Base-by-base conservation (phyloP, 176 grass and related monocot genomes). In the Avena sativa region DNA sequence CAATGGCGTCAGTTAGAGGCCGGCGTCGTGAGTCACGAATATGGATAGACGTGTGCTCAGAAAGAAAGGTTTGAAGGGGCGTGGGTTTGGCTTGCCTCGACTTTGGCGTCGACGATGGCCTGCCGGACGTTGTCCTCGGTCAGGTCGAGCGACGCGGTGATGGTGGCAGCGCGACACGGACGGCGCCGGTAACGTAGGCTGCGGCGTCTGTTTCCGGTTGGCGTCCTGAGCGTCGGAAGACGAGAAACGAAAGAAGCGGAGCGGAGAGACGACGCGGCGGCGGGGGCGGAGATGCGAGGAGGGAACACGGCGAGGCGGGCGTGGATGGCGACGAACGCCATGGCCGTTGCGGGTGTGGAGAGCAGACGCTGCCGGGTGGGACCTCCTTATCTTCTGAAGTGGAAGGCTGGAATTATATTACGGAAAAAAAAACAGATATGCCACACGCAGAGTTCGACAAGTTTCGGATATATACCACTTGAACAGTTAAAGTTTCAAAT, bases 121-220 rank as follows among this genome's bases (percentile, higher is more conserved):
- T 81, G 82, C 73, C 84, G 84, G 69, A 98, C 87, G 84, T 96
- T 98, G 38, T 96, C 97, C 87, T 98, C 94, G 5, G 87, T 98
- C 19, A 98, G 88, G 92, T 98, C 97, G 79, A 98, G 94, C 66
- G 85, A 90, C 66, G 89, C 78, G n/a, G 90, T 81, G 74, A 93
- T 84, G 68, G 79, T 30, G 14, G 71, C 49, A 12, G 68, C 62
- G 66, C 85, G 81, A 51, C 71, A 26, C 55, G 17, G 43, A 62
- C 79, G 81, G 30, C 73, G 70, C 81, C 77, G 43, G 70, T 12
- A 56, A 38, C 53, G 83, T 13, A 28, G 13, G 25, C 79, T 14
- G 2, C 83, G 86, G 48, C 51, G 3, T n/a, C n/a, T 0, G 25
- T 26, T 28, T 25, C 16, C 56, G 0, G 67, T 17, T 28, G 73